phyloP scores from a whole-genome alignment of 345 rosid genomes.

The Triadica sebifera region DNA sequence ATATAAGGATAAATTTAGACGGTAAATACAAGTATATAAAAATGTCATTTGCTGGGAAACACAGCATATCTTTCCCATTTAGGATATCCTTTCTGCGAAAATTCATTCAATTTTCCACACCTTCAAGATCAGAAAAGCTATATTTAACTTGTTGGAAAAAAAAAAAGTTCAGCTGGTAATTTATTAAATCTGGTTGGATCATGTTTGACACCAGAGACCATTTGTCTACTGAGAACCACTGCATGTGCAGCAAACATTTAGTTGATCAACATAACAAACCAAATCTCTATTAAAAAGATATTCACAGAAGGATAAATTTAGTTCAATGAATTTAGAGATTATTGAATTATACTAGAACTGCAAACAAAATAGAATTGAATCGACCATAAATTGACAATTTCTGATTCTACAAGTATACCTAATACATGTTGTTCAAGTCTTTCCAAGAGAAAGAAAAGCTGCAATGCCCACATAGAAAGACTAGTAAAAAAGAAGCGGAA shows the following conservation, averaged over 20 bases:
- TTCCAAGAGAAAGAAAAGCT: background rate
- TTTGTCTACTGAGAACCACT: no score
- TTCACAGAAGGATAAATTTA: background rate
- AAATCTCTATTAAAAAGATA: background rate
- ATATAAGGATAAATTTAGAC: background rate
- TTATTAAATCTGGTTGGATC: background rate
- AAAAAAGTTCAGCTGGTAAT: background rate
- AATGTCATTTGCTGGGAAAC: slow-evolving; percentile 2
- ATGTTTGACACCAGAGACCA: background rate
- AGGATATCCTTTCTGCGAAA: background rate
- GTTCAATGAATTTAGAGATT: background rate
- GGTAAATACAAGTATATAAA: background rate
- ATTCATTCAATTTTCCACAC: background rate
- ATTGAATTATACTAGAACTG: background rate
- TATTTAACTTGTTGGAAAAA: background rate
- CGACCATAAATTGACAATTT: background rate
- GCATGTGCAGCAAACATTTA: background rate
- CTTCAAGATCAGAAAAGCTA: slow-evolving; percentile 1
- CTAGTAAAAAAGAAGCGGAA: background rate
- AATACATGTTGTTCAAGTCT: background rate
- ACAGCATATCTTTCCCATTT: no score
- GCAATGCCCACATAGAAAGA: background rate
- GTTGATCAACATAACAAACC: background rate
- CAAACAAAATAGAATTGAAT: background rate
- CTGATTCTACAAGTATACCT: background rate